Conservation (phyloP, 2,329 filamentous ascomycete genomes). For the Reticulascus tulasneorum region DNA sequence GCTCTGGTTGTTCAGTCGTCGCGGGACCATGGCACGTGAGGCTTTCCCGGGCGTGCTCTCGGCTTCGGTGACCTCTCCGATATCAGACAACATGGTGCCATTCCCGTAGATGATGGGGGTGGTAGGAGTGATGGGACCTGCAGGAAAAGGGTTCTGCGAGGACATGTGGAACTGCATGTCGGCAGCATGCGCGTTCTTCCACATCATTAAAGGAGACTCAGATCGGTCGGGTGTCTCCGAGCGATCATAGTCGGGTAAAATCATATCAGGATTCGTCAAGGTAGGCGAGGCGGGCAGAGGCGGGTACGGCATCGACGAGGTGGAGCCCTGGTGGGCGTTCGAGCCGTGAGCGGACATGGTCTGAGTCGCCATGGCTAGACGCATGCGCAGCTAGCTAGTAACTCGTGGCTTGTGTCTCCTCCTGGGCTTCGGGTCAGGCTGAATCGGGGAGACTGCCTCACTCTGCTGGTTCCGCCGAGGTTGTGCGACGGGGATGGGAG, state of each 20-base stretch:
- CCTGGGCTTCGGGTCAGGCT: too few species aligned
- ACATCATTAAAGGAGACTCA: conserved; percentile 48
- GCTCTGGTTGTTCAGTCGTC: conserved; percentile 25
- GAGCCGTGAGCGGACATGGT: conserved; percentile 15
- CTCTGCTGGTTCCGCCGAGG: too few species aligned
- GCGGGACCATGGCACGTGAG: conserved; percentile 22
- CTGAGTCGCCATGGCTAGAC: conserved; percentile 29
- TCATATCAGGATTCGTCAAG: conserved; percentile 91
- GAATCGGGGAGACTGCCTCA: too few species aligned
- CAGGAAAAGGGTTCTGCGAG: conserved; percentile 37
- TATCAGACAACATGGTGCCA: conserved; percentile 66
- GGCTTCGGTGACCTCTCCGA: conserved; percentile 54
- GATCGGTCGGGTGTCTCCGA: conserved; percentile 49
- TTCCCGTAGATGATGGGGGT: conserved; percentile 68
- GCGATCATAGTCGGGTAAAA: conserved; percentile 70
- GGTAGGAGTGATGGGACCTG: conserved; percentile 45
- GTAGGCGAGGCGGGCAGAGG: conserved; percentile 71
- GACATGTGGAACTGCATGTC: conserved; percentile 34
- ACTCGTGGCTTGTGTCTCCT: too few species aligned
- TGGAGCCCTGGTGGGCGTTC: conserved; percentile 17
- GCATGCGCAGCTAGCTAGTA: too few species aligned
- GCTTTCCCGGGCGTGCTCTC: conserved; percentile 44
- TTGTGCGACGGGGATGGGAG: too few species aligned
- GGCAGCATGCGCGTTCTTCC: conserved; percentile 42
- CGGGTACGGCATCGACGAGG: conserved; percentile 36